Evolutionary conservation across 371 early-diverging fungal species (phyloP), one percentile per base, ranked within the genome.

Genomic region (Mucor mucedo): DNA sequence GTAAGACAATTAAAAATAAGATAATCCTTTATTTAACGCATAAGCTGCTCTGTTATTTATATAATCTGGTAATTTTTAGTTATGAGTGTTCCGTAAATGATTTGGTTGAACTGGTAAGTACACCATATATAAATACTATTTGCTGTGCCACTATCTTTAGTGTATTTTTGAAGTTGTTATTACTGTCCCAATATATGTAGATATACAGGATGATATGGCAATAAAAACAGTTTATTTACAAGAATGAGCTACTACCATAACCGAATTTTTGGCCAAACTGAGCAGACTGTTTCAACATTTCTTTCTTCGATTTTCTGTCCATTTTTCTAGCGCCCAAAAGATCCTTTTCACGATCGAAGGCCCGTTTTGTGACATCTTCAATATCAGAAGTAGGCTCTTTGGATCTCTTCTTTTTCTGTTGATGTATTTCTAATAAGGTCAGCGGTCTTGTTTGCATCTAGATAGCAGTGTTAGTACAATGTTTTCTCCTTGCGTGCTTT

Each of bases 321-420:
- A 87, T 71, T 8, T 66, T 62, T 48, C 74, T 65, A 13, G 60
- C 49, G 1, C 74, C 78, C 55, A 83, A 16, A 28, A 87, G 52
- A 68, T 87, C 87, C 59, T 83, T 83, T 53, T 87, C 87, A 39
- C 84, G 76, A 52, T 84, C 85, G 63, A 83, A 80, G 2, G 83
- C 66, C 32, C 84, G 80, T 28, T 76, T 83, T 32, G 80, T 68
- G n/a, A 81, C 84, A 65, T 86, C 84, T 40, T 84, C 75, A 35
- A 42, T 40, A 35, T 30, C 60, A 7, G 56, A 28, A 3, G 49
- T 30, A 41, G 64, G 27, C 7, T 80, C 72, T 45, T 72, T 72
- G 2, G 55, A 21, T 5, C 53, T 67, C 16, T 52, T 55, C 41
- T 66, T 69, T 16, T 68, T 63, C 35, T 72, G 60, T 47, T 70